Conservation (phyloP, 345 rosid genomes). For the Citrus sp. region DNA sequence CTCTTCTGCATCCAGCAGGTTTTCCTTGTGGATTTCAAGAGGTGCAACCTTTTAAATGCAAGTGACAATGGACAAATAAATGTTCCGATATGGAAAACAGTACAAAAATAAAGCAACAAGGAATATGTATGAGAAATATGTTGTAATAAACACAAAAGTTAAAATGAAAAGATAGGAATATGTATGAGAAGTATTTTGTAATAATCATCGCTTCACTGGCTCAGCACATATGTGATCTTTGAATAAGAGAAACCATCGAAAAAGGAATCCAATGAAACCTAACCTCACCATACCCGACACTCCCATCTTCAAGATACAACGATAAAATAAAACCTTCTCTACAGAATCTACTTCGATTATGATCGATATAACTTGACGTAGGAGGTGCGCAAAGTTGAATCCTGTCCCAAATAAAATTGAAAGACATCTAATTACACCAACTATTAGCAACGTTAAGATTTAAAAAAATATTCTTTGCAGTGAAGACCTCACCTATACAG, state of each 20-base stretch:
- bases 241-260: background rate
- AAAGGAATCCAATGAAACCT: conserved; percentile 15
- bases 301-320: conserved; percentile 79
- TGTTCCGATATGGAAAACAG: background rate
- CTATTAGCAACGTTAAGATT: background rate
- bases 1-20: conserved; percentile 70
- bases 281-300: conserved; percentile 88
- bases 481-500: conserved; percentile 55
- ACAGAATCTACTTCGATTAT: conserved; percentile 33
- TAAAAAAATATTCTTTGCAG: background rate
- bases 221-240: background rate
- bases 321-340: conserved; percentile 82
- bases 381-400: conserved; percentile 67
- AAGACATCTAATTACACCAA: conserved; percentile 4
- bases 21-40: conserved; percentile 64
- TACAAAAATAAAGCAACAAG: background rate
- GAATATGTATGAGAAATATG: background rate
- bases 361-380: conserved; percentile 42
- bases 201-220: background rate
- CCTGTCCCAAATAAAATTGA: conserved; percentile 37
- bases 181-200: background rate
- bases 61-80: conserved; percentile 1
- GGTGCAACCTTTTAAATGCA: conserved; percentile 79
- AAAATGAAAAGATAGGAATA: background rate
- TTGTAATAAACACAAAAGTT: background rate